Percentiles rank a stretch among this genome's conserved stretches.
These are phyloP conservation scores for Mycena filopes DNA, from an alignment of 768 basidiomycete species.

Conservation along the genomic window DNA sequence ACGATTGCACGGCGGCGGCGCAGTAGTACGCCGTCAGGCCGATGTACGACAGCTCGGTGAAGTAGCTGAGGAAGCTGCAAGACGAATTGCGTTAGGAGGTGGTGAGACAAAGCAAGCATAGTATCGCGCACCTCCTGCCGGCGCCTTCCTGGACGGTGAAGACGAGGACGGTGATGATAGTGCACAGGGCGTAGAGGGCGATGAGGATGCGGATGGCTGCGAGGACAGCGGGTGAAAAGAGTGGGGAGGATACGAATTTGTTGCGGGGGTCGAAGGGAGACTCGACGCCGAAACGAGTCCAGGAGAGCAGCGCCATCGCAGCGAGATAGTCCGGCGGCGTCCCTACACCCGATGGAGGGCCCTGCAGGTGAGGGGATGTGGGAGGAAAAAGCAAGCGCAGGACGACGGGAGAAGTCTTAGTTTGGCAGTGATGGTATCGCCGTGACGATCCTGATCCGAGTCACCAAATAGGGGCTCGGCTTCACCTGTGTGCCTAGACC, in stretches of 20 bases:
- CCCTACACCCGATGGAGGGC: neutral
- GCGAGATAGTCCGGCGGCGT: neutral
- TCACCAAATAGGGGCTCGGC: too few relatives aligned
- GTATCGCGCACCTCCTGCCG: conserved; percentile 49
- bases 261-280: conserved; percentile 50
- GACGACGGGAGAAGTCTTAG: neutral
- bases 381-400: neutral
- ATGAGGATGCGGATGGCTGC: conserved; percentile 57
- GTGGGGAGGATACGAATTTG: conserved; percentile 60
- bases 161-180: conserved; percentile 50
- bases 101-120: neutral
- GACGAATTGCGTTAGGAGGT: neutral
- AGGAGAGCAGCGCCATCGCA: conserved; percentile 23
- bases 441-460: too few relatives aligned
- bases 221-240: conserved; percentile 57
- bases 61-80: conserved; percentile 56
- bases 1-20: conserved; percentile 65
- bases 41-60: conserved; percentile 70
- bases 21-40: conserved; percentile 73
- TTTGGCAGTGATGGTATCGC: too few relatives aligned
- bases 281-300: conserved; percentile 47
- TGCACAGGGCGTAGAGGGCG: conserved; percentile 61
- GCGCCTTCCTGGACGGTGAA: conserved; percentile 44
- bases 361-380: too few relatives aligned
- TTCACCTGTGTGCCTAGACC: too few relatives aligned